Percentiles rank a stretch among this genome's conserved stretches.
phyloP scores from a whole-genome alignment of 208 protist species.

The Wallacemonas sp. region DNA sequence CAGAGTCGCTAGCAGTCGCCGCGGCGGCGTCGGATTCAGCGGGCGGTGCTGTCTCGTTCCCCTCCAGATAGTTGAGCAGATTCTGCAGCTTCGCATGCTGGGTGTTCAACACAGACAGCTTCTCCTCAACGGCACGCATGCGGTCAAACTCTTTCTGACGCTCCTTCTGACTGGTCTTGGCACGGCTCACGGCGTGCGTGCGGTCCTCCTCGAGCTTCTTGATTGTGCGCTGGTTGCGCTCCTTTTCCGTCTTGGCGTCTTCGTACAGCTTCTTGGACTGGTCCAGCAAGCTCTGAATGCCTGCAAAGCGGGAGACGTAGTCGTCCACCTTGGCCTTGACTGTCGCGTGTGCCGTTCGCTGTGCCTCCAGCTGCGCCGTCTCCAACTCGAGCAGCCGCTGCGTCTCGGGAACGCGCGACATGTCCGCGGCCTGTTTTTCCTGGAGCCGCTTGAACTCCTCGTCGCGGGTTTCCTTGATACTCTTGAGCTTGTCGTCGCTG shows the following conservation, averaged over 20 bases:
- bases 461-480: slow-evolving; percentile 49
- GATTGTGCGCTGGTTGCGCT: slow-evolving; percentile 45
- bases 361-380: slow-evolving; percentile 23
- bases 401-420: slow-evolving; percentile 41
- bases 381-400: slow-evolving; percentile 39
- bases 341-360: slow-evolving; percentile 30
- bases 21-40: neutral
- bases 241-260: slow-evolving; percentile 44
- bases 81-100: slow-evolving; percentile 51
- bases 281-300: slow-evolving; percentile 52
- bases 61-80: slow-evolving; percentile 35
- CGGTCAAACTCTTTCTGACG: slow-evolving; percentile 53
- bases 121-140: slow-evolving; percentile 46
- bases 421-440: slow-evolving; percentile 35
- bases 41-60: neutral
- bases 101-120: slow-evolving; percentile 33
- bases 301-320: slow-evolving; percentile 42
- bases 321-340: slow-evolving; percentile 48
- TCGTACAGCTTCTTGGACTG: slow-evolving; percentile 60
- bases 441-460: slow-evolving; percentile 45
- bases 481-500: slow-evolving; percentile 50
- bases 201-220: slow-evolving; percentile 51
- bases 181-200: slow-evolving; percentile 34
- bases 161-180: slow-evolving; percentile 39
- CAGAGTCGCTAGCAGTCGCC: neutral